A percentile compares a stretch with the other conserved stretches of the same genome.
phyloP scores from a whole-genome alignment of 768 basidiomycete genomes.

The Brasilioporus rufonigricans region DNA sequence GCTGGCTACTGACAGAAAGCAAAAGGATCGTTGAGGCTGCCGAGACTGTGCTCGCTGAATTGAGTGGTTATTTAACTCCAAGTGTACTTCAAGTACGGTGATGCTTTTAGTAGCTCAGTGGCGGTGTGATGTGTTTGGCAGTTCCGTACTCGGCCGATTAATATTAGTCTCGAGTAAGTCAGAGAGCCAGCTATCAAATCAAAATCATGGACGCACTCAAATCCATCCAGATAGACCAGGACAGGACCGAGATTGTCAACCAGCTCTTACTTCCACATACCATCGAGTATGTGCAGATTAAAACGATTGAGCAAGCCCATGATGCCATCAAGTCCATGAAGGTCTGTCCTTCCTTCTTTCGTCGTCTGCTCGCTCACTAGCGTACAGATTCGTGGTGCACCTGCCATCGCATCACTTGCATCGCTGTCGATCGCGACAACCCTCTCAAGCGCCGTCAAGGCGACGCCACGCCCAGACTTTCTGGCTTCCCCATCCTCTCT shows the following conservation, averaged over 20 bases:
- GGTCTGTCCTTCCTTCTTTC: conserved; percentile 38
- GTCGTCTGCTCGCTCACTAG: neutral
- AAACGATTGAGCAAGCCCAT: conserved; percentile 79
- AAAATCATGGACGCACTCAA: conserved; percentile 25
- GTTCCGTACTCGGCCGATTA: neutral
- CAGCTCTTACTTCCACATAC: conserved; percentile 83
- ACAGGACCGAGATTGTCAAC: conserved; percentile 81
- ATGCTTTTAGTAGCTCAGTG: neutral
- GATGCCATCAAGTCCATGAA: conserved; percentile 97
- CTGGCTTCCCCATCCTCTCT: conserved; percentile 53
- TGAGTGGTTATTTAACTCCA: no score
- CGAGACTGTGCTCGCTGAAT: no score
- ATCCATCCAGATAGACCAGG: conserved; percentile 44
- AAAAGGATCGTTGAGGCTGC: no score
- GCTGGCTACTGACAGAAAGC: no score
- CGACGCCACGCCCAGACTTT: conserved; percentile 49
- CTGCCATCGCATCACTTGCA: conserved; percentile 92
- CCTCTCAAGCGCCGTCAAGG: conserved; percentile 52
- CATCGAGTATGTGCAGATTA: conserved; percentile 62
- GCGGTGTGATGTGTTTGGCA: neutral
- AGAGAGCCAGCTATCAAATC: neutral
- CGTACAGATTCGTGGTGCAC: conserved; percentile 82
- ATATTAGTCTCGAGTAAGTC: neutral
- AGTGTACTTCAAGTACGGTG: no score
- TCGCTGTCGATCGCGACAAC: conserved; percentile 72